Evolutionary conservation across 208 protist genomes (phyloP).

Genomic region (Lotmaria passim): DNA sequence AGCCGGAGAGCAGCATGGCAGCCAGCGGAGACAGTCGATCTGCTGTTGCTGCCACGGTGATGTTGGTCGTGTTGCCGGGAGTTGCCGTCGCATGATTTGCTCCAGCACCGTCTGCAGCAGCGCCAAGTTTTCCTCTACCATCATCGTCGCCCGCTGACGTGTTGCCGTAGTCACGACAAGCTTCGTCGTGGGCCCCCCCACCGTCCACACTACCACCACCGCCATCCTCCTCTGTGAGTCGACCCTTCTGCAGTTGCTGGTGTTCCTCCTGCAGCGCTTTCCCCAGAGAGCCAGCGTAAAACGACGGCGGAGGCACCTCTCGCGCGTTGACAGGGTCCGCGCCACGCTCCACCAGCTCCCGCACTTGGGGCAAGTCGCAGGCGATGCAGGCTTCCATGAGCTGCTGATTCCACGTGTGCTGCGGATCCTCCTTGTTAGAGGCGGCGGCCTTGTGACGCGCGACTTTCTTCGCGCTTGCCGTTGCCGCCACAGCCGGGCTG

Average conservation of each 20-base stretch:
- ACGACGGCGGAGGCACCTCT: constrained; percentile 53
- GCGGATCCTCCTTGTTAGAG: constrained; percentile 63
- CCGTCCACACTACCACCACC: not conserved
- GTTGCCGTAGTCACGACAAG: not conserved
- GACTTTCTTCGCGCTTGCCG: not conserved
- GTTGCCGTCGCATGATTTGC: not conserved
- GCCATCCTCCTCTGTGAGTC: not conserved
- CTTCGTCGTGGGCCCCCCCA: not conserved
- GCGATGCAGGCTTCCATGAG: constrained; percentile 71
- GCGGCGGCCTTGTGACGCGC: constrained; percentile 1
- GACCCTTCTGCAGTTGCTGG: constrained; percentile 12
- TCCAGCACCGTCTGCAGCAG: not conserved
- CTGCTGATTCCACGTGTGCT: constrained; percentile 86
- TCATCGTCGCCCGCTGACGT: no score
- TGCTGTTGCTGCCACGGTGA: not conserved
- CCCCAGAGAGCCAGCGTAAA: constrained; percentile 15
- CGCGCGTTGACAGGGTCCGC: constrained; percentile 62
- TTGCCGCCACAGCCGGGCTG: not conserved
- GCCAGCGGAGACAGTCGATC: constrained; percentile 29
- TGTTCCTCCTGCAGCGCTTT: constrained; percentile 2
- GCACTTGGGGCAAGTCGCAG: constrained; percentile 41
- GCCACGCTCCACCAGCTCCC: constrained; percentile 57
- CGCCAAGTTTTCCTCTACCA: no score
- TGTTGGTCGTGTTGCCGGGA: not conserved
- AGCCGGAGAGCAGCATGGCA: constrained; percentile 56